phyloP scores from a whole-genome alignment of 2,329 filamentous ascomycete genomes.

The Allantophomopsis cytisporea region DNA sequence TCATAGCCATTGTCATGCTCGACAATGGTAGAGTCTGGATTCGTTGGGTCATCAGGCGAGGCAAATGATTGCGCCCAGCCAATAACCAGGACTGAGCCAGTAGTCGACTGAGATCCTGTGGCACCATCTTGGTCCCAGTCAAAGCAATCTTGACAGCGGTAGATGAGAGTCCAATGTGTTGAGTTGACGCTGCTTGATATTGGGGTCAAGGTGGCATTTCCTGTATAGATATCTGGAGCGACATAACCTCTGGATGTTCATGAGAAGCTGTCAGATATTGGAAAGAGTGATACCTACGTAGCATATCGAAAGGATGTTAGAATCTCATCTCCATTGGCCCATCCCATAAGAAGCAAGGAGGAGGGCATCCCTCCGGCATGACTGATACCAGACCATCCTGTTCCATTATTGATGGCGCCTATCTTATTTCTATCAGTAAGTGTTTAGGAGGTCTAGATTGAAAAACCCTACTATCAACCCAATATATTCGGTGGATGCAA shows the following conservation, averaged over 20 bases:
- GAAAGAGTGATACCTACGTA: slow-evolving; percentile 15
- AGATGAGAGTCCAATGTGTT: slow-evolving; percentile 42
- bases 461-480: slow-evolving; percentile 34
- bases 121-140: not conserved
- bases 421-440: slow-evolving; percentile 2
- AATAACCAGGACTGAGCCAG: slow-evolving; percentile 28
- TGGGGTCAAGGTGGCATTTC: slow-evolving; percentile 46
- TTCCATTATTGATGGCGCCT: slow-evolving; percentile 30
- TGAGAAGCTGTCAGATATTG: not conserved
- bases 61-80: slow-evolving; percentile 39
- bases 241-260: slow-evolving; percentile 33
- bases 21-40: slow-evolving; percentile 25
- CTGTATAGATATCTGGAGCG: slow-evolving; percentile 42
- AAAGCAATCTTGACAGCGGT: not conserved
- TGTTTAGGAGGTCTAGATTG: not conserved
- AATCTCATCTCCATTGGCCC: slow-evolving; percentile 36
- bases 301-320: slow-evolving; percentile 44
- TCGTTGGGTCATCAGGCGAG: slow-evolving; percentile 23
- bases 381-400: slow-evolving; percentile 44
- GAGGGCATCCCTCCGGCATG: slow-evolving; percentile 43
- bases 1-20: slow-evolving; percentile 43
- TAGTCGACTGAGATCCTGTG: slow-evolving; percentile 21
- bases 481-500: slow-evolving; percentile 40
- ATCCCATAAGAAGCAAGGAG: slow-evolving; percentile 42
- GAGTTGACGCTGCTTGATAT: slow-evolving; percentile 43